Percentiles rank a stretch among this genome's conserved stretches.
These are phyloP conservation scores for Tubosaeta brunneosetosa DNA, from an alignment of 768 basidiomycete genomes.

Conservation along the genomic window DNA sequence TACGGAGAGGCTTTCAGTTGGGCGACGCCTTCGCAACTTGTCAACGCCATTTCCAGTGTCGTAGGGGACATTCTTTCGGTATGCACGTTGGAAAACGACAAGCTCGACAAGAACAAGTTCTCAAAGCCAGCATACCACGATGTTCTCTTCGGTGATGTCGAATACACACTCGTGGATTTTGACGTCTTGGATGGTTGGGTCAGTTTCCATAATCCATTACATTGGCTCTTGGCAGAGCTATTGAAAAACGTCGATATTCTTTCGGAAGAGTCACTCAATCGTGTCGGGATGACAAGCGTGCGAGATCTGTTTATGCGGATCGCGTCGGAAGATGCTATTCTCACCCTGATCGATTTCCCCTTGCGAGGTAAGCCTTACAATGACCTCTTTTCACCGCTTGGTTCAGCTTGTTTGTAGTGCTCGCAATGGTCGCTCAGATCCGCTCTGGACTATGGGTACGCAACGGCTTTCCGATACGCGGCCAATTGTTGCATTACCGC, in stretches of 20 bases:
- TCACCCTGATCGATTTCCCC: slow-evolving; percentile 84
- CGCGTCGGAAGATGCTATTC: slow-evolving; percentile 61
- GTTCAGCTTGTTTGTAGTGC: slow-evolving; percentile 42
- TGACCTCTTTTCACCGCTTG: neutral
- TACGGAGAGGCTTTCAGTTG: slow-evolving; percentile 81
- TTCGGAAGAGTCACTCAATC: slow-evolving; percentile 47
- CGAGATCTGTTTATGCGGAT: slow-evolving; percentile 58
- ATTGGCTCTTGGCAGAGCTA: slow-evolving; percentile 86
- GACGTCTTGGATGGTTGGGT: slow-evolving; percentile 79
- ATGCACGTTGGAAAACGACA: slow-evolving; percentile 61
- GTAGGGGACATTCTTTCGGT: slow-evolving; percentile 69
- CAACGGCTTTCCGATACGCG: slow-evolving; percentile 93
- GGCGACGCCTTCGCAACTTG: slow-evolving; percentile 53
- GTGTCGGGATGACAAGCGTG: slow-evolving; percentile 50
- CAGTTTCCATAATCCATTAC: slow-evolving; percentile 89
- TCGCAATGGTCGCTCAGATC: slow-evolving; percentile 92
- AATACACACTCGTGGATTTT: slow-evolving; percentile 67
- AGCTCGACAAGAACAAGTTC: slow-evolving; percentile 66
- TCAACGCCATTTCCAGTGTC: slow-evolving; percentile 63
- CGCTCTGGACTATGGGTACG: slow-evolving; percentile 95
- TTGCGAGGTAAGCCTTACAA: slow-evolving; percentile 60
- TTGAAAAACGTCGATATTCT: slow-evolving; percentile 78
- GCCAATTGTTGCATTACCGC: slow-evolving; percentile 92
- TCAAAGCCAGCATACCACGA: slow-evolving; percentile 57
- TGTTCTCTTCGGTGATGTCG: slow-evolving; percentile 56